Percentiles rank a stretch among this genome's conserved stretches.
Evolutionary conservation across 2,329 filamentous ascomycete species (phyloP).

Genomic region (Xylaria sp.): DNA sequence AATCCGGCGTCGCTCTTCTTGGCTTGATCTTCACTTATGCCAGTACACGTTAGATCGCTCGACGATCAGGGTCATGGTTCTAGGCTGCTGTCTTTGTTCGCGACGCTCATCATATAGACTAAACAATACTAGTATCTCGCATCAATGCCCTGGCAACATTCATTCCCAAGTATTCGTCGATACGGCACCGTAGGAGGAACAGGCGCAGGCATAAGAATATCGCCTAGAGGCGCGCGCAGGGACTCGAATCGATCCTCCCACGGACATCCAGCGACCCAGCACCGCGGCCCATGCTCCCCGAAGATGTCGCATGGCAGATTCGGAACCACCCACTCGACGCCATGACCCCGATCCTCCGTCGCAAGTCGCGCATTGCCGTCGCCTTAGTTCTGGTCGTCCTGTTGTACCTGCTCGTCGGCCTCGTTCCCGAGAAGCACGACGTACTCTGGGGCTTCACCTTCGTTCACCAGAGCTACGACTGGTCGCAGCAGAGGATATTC

Average conservation of each 20-base stretch:
- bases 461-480: conserved; percentile 39
- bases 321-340: conserved; percentile 31
- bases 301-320: conserved; percentile 39
- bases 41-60: neutral
- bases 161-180: conserved; percentile 3
- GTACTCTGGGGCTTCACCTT: conserved; percentile 37
- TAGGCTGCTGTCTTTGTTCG: neutral
- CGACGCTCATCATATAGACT: neutral
- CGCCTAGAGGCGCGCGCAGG: neutral
- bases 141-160: conserved; percentile 18
- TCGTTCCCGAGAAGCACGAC: conserved; percentile 35
- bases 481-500: conserved; percentile 36
- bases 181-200: neutral
- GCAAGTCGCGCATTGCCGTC: conserved; percentile 33
- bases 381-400: conserved; percentile 29
- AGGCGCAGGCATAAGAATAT: neutral
- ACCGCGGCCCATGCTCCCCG: conserved; percentile 35
- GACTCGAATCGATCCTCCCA: neutral
- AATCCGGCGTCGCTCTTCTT: conserved; percentile 1
- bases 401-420: conserved; percentile 38
- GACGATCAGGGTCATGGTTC: neutral
- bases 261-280: conserved; percentile 1
- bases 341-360: conserved; percentile 36
- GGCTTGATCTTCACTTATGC: neutral
- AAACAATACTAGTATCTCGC: neutral